Conservation (phyloP, 1,139 yeast species). For the Zhuliangozyma parablackwelliae region DNA sequence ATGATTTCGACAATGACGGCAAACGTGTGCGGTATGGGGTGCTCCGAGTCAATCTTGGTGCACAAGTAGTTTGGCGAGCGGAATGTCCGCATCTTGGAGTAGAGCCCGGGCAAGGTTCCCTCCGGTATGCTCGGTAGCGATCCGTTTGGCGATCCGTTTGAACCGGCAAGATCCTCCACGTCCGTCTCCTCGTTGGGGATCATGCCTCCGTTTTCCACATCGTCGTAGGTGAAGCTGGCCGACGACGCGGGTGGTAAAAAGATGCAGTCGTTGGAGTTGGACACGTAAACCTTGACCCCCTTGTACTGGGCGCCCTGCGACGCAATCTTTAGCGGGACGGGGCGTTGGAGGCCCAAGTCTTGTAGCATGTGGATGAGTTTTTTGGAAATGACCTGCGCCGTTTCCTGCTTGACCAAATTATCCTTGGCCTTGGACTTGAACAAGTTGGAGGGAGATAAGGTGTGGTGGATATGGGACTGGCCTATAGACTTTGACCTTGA, state of each 20-base stretch:
- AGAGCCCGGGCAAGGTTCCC: conserved; percentile 1
- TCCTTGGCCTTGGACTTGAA: conserved; percentile 27
- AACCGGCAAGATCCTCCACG: not conserved
- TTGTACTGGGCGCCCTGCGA: conserved; percentile 23
- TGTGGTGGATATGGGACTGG: conserved; percentile 1
- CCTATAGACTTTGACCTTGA: conserved; percentile 4
- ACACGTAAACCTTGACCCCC: conserved; percentile 29
- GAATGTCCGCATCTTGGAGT: conserved; percentile 13
- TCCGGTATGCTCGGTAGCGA: not conserved
- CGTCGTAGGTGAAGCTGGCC: conserved; percentile 44
- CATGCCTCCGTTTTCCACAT: conserved; percentile 39
- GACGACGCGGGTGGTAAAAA: conserved; percentile 41
- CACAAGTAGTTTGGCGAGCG: conserved; percentile 37
- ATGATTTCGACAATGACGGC: conserved; percentile 40
- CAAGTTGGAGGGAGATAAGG: conserved; percentile 7
- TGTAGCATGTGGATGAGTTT: conserved; percentile 28
- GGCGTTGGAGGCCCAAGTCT: conserved; percentile 41
- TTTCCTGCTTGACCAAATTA: conserved; percentile 36
- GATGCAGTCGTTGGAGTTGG: conserved; percentile 40
- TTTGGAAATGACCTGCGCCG: conserved; percentile 34
- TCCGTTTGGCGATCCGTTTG: not conserved
- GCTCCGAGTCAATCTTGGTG: conserved; percentile 37
- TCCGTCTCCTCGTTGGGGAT: conserved; percentile 8
- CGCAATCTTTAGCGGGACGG: conserved; percentile 31
- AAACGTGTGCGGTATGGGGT: conserved; percentile 45